These are phyloP conservation scores for Berkeleyomyces basicola DNA, from an alignment of 2,329 filamentous ascomycete species.

Conservation along the genomic window DNA sequence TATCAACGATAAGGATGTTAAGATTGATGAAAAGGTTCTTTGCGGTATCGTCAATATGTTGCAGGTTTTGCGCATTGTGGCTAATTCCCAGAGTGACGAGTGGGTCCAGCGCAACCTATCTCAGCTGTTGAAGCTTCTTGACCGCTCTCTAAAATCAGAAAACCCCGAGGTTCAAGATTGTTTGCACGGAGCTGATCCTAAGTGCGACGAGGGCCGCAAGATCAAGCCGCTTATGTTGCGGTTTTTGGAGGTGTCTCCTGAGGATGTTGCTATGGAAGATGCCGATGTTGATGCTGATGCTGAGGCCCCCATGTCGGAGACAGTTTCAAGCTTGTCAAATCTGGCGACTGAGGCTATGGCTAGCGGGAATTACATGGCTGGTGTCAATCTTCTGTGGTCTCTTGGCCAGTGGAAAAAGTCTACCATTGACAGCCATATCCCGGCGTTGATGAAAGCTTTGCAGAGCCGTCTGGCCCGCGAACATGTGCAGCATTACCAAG, in stretches of 20 bases:
- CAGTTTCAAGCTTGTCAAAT: constrained; percentile 69
- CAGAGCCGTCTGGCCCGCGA: constrained; percentile 85
- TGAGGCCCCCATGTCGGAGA: constrained; percentile 70
- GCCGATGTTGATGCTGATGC: constrained; percentile 71
- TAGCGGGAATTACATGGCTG: constrained; percentile 64
- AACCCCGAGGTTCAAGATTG: constrained; percentile 89
- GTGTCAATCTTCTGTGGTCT: constrained; percentile 87
- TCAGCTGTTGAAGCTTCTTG: constrained; percentile 69
- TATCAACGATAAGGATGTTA: constrained; percentile 44
- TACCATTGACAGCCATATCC: constrained; percentile 79
- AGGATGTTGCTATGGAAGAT: constrained; percentile 53
- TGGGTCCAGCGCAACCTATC: constrained; percentile 73
- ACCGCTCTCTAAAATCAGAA: constrained; percentile 77
- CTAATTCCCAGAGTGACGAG: constrained; percentile 75
- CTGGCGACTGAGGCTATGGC: constrained; percentile 78
- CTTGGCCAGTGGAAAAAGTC: constrained; percentile 70
- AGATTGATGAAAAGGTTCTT: constrained; percentile 51
- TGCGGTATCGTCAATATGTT: constrained; percentile 61
- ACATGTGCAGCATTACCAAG: constrained; percentile 63
- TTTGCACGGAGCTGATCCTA: constrained; percentile 56
- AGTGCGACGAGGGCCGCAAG: constrained; percentile 50
- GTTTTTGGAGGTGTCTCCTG: constrained; percentile 76
- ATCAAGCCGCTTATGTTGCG: constrained; percentile 63
- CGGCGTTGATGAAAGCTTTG: constrained; percentile 79
- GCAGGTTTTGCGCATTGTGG: constrained; percentile 76